Evolutionary conservation across 805 yeast species (phyloP).

Genomic region (Kluyveromyces wickerhamii): DNA sequence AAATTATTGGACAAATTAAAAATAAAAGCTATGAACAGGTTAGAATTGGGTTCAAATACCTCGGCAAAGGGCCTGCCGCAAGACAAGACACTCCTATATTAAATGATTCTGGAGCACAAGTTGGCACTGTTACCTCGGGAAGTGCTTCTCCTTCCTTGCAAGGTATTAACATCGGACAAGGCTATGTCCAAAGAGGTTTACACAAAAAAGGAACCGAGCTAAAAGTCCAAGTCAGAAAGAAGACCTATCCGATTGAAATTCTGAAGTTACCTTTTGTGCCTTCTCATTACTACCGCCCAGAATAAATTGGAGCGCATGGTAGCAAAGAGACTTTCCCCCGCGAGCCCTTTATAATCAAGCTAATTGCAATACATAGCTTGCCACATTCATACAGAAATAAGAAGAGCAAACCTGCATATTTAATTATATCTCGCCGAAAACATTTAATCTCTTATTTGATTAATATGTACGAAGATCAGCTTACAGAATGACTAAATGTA

Average conservation of each 20-base stretch:
- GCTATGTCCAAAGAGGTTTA: constrained; percentile 63
- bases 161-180: constrained; percentile 84
- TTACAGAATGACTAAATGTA: no score
- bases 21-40: constrained; percentile 50
- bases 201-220: constrained; percentile 70
- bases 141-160: constrained; percentile 59
- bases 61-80: constrained; percentile 84
- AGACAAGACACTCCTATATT: constrained; percentile 68
- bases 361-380: no score
- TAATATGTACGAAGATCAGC: no score
- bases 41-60: constrained; percentile 63
- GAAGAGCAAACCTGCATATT: no score
- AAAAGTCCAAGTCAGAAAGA: constrained; percentile 75
- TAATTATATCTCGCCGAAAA: no score
- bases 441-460: no score
- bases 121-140: constrained; percentile 48
- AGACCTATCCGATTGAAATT: constrained; percentile 66
- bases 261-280: constrained; percentile 79
- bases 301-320: constrained; percentile 1
- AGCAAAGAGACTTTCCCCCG: no score
- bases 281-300: constrained; percentile 51
- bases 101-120: constrained; percentile 48
- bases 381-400: no score
- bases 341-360: no score
- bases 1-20: constrained; percentile 60